A percentile compares a stretch with the other conserved stretches of the same genome.
Conservation (phyloP, 176 grass and related monocot species). For the Avena insularis region DNA sequence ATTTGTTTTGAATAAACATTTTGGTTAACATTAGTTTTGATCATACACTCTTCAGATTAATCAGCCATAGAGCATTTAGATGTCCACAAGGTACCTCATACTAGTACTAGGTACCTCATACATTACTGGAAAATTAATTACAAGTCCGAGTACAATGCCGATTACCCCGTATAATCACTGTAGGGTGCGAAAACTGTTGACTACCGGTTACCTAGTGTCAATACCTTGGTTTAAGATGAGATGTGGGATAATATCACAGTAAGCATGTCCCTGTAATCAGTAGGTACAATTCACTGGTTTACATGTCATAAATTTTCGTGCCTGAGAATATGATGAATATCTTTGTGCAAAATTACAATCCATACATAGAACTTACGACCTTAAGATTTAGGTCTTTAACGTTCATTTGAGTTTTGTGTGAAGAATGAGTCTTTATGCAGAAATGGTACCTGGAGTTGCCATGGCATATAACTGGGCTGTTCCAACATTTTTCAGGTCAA, state of each 20-base stretch:
- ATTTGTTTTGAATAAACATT: not conserved
- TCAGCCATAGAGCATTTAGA: not conserved
- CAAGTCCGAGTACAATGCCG: not conserved
- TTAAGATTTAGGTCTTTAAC: not conserved
- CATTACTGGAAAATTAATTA: not conserved
- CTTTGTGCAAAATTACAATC: not conserved
- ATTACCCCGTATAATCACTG: not conserved
- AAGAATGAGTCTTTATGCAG: not conserved
- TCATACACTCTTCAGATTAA: not conserved
- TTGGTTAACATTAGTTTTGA: not conserved
- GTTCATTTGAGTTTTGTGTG: not conserved
- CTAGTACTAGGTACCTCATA: not conserved
- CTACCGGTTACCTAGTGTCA: not conserved
- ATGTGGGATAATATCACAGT: not conserved
- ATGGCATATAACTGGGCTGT: conserved; percentile 16
- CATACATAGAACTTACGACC: not conserved
- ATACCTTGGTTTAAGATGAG: conserved; percentile 18
- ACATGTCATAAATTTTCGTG: not conserved
- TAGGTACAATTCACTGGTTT: conserved; percentile 5
- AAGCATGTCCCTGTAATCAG: not conserved
- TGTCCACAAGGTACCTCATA: not conserved
- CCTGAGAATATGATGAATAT: not conserved
- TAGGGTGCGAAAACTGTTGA: not conserved
- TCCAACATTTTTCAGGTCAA: conserved; percentile 71
- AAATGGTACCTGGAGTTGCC: not conserved